Percentiles rank a stretch among this genome's conserved stretches.
Evolutionary conservation across 257 asterid genomes (phyloP).

Genomic region (Forsythia suspensa): DNA sequence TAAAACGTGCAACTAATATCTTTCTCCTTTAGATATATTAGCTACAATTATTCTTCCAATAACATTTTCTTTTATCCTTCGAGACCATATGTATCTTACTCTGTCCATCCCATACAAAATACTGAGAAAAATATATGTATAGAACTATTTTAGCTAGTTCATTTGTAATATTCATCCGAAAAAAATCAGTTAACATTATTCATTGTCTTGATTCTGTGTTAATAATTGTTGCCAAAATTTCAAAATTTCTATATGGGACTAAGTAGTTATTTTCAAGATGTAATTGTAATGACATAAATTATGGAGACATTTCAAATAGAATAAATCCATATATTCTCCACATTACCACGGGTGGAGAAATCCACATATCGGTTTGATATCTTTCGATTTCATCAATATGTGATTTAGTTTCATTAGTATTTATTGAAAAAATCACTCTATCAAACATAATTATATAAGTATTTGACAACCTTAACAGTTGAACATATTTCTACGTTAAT

Average conservation of each 20-base stretch:
- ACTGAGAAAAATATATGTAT: too few species aligned
- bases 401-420: background rate
- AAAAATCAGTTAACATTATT: background rate
- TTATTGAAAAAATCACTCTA: background rate
- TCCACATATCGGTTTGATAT: background rate
- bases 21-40: background rate
- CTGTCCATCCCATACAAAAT: too few species aligned
- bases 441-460: constrained; percentile 22
- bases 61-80: too few species aligned
- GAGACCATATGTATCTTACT: too few species aligned
- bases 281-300: background rate
- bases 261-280: background rate
- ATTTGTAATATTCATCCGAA: too few species aligned
- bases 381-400: background rate
- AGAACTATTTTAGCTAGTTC: too few species aligned
- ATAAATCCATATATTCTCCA: background rate
- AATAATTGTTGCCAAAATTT: background rate
- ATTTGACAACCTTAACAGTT: background rate
- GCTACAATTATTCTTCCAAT: too few species aligned
- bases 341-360: background rate
- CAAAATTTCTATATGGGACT: background rate
- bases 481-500: constrained; percentile 14
- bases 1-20: too few species aligned
- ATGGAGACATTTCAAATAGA: background rate
- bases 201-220: fast-evolving